Evolutionary conservation across 1,284 basidiomycete species (phyloP), one percentile per base, ranked within the genome.

Genomic region (Sphagnurus paluster): DNA sequence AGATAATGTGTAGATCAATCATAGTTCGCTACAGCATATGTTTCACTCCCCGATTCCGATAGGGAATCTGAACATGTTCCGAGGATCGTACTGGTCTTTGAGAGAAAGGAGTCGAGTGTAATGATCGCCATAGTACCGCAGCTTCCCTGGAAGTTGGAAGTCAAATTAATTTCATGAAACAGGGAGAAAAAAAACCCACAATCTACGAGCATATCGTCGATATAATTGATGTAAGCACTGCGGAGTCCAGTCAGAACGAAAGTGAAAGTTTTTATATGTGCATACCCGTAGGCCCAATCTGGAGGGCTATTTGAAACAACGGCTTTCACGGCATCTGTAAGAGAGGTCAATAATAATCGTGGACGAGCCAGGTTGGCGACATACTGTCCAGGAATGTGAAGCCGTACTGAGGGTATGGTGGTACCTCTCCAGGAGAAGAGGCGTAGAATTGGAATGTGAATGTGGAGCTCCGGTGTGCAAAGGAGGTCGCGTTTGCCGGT

Each of bases 391-490:
- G 39, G 49, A 74, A 72, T 0, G 59, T 56, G 25, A 71, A 69
- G 1, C 71, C 69, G 8, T 45, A 53, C 1, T 52, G 35, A 5
- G 72, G 70, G 44, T 63, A 74, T 0, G 71, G 71, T 0, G 69
- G 67, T 2, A 54, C 45, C 5, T 42, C 49, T 29, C 60, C 64
- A 1, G 52, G 45, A 3, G 68, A 67, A 1, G 65, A 69, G 0
- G 69, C 69, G 44, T 74, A 73, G 23, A 72, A 55, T 48, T 74
- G 74, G 19, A 75, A 65, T 1, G 64, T 68, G 50, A 72, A 74
- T 6, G 68, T 51, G 0, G 67, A 63, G 46, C 60, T 58, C n/a
- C 74, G 62, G 44, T 66, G 66, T 1, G 58, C 59, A 49, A 73
- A 76, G 1, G 72, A 65, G 6, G 71, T 74, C 1, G 59, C 64